Conservation (phyloP, 257 asterid species). For the Galeopsis tetrahit region DNA sequence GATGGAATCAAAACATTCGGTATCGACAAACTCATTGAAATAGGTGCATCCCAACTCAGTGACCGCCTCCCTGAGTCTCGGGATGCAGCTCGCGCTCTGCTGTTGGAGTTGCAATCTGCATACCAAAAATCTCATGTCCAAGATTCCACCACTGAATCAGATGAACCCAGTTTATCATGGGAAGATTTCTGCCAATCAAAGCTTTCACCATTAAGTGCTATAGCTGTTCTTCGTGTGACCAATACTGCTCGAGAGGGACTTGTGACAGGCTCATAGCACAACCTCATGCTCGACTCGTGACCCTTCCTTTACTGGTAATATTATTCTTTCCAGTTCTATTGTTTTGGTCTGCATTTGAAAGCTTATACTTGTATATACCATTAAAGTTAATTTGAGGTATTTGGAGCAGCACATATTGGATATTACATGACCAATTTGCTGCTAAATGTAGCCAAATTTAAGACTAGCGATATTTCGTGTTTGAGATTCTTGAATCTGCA, state of each 20-base stretch:
- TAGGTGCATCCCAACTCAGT: constrained; percentile 85
- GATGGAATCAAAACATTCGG: constrained; percentile 78
- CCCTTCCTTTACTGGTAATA: constrained; percentile 31
- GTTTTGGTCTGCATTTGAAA: constrained; percentile 36
- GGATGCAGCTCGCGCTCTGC: constrained; percentile 83
- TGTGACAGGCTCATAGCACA: constrained; percentile 58
- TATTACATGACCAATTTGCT: constrained; percentile 37
- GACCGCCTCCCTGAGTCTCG: constrained; percentile 94
- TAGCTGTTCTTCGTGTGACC: constrained; percentile 93
- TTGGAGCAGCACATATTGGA: constrained; percentile 43
- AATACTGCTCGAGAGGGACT: constrained; percentile 62
- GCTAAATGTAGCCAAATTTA: constrained; percentile 39
- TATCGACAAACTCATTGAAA: constrained; percentile 75
- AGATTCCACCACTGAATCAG: constrained; percentile 40
- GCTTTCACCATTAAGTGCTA: constrained; percentile 86
- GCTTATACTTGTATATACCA: constrained; percentile 72
- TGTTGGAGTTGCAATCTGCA: constrained; percentile 71
- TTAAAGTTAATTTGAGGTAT: constrained; percentile 48
- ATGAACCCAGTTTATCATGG: constrained; percentile 63
- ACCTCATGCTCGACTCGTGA: constrained; percentile 12
- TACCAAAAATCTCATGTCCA: constrained; percentile 53
- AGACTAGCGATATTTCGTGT: constrained; percentile 16
- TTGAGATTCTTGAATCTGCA: neutral
- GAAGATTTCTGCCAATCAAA: constrained; percentile 83
- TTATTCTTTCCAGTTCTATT: constrained; percentile 31